Evolutionary conservation across 108 stramenopile species (phyloP).

Genomic region (Cyclotella baltica): DNA sequence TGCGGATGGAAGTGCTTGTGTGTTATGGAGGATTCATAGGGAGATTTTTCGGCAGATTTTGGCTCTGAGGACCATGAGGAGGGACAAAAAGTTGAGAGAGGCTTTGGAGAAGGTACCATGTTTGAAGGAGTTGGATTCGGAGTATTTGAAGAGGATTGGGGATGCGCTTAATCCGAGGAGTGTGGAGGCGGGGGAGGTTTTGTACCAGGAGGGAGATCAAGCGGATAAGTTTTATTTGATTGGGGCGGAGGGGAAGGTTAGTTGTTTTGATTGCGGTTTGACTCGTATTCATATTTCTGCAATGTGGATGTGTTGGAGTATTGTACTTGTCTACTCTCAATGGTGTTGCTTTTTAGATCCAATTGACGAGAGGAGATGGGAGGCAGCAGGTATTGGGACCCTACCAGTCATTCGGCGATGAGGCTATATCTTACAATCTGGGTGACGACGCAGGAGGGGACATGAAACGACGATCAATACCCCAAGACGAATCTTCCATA

Average conservation of each 20-base stretch:
- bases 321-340: neutral
- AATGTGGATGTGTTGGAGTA: conserved; percentile 13
- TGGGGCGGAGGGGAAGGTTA: conserved; percentile 59
- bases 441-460: neutral
- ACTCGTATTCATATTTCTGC: neutral
- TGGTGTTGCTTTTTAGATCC: neutral
- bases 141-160: conserved; percentile 63
- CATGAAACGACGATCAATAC: neutral
- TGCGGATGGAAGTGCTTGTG: conserved; percentile 35
- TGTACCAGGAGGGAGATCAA: conserved; percentile 71
- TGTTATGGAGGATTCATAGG: conserved; percentile 80
- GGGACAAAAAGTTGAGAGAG: conserved; percentile 78
- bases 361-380: conserved; percentile 11
- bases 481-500: neutral
- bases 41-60: conserved; percentile 81
- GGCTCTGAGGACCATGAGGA: conserved; percentile 58
- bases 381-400: conserved; percentile 34
- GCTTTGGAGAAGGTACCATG: conserved; percentile 69
- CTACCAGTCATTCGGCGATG: conserved; percentile 46
- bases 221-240: conserved; percentile 75
- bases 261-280: no score
- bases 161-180: conserved; percentile 49
- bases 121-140: conserved; percentile 58
- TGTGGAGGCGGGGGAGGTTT: conserved; percentile 55
- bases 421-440: conserved; percentile 33